Evolutionary conservation across 2,329 filamentous ascomycete species (phyloP), one percentile per base, ranked within the genome.

Genomic region (Tolypocladium ophioglossoides): DNA sequence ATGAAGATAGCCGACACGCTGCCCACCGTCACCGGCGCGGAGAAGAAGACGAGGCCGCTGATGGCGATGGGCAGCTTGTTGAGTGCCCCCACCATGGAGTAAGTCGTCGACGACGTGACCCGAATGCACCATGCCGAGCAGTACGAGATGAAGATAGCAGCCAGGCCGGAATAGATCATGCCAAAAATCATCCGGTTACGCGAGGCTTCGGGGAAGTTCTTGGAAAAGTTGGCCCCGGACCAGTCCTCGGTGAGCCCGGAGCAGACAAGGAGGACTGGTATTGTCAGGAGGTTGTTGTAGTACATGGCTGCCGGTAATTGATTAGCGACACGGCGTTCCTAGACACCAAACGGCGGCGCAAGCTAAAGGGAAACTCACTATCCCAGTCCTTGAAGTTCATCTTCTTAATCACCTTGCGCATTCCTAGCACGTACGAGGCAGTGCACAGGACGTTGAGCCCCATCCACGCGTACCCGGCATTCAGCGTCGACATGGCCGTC

Each of bases 321-420:
- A 30, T 47, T 16, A 47, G 41, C 41, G 16, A 32, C 14, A 30
- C 16, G 16, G 40, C 22, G 6, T 27, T 27, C 6, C 14, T 24
- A 18, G 40, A 27, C 18, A 22, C 9, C 24, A 30, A 32, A 30
- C 24, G 24, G 9, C 7, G 16, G 41, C 41, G 16, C 4, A 18
- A 27, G 16, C 24, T 16, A 18, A 11, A 18, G 16, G 30, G n/a
- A 49, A 46, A 84, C 92, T 74, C 80, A 96, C 92, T 96, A 72
- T 99, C 94, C 78, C 95, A 97, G 71, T 97, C 94, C 80, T 96
- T 96, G 77, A 99, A 97, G 79, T 96, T 96, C 78, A 95, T 96
- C 74, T 95, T 84, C 85, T 97, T 97, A 71, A 99, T 97, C 61
- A 95, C 87, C 80, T 97, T 97, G 69, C 92, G 86, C 92, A 96